These are phyloP conservation scores for Moesziomyces aphidis DNA, from an alignment of 1,284 basidiomycete species.

Conservation along the genomic window DNA sequence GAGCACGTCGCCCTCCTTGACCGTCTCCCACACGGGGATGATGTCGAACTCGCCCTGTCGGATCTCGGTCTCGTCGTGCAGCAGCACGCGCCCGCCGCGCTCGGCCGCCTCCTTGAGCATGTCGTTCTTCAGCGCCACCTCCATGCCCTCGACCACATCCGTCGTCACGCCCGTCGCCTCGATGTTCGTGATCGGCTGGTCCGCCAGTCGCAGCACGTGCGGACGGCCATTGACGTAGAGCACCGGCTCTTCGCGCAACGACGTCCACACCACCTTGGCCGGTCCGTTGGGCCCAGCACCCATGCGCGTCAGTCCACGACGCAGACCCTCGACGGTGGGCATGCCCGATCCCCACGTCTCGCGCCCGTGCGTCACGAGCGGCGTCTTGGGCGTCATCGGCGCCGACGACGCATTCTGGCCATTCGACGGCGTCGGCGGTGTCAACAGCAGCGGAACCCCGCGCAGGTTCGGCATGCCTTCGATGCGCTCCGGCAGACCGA, in stretches of 20 bases:
- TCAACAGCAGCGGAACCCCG: slow-evolving; percentile 55
- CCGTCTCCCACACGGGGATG: slow-evolving; percentile 80
- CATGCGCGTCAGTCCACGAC: slow-evolving; percentile 61
- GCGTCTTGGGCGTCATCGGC: slow-evolving; percentile 36
- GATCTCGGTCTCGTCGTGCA: slow-evolving; percentile 95
- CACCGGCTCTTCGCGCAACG: slow-evolving; percentile 65
- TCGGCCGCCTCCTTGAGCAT: slow-evolving; percentile 82
- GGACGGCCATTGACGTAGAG: slow-evolving; percentile 78
- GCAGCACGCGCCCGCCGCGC: slow-evolving; percentile 82
- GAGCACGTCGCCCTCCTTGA: slow-evolving; percentile 86
- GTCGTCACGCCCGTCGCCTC: slow-evolving; percentile 90
- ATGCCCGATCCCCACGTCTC: slow-evolving; percentile 66
- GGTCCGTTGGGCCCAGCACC: slow-evolving; percentile 53
- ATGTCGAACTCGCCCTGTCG: slow-evolving; percentile 83
- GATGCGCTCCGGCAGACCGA: slow-evolving; percentile 58
- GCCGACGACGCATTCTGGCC: slow-evolving; percentile 19
- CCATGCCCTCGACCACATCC: slow-evolving; percentile 91
- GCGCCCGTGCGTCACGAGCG: slow-evolving; percentile 36
- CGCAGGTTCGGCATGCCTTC: slow-evolving; percentile 67
- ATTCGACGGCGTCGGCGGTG: slow-evolving; percentile 20
- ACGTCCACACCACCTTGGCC: slow-evolving; percentile 62
- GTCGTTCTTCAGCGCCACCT: slow-evolving; percentile 87
- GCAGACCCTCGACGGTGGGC: slow-evolving; percentile 66
- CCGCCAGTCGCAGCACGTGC: slow-evolving; percentile 83
- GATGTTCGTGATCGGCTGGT: slow-evolving; percentile 70